Base-by-base conservation (phyloP, 2,329 filamentous ascomycete species). In the Phaeosphaeriaceae sp. region DNA sequence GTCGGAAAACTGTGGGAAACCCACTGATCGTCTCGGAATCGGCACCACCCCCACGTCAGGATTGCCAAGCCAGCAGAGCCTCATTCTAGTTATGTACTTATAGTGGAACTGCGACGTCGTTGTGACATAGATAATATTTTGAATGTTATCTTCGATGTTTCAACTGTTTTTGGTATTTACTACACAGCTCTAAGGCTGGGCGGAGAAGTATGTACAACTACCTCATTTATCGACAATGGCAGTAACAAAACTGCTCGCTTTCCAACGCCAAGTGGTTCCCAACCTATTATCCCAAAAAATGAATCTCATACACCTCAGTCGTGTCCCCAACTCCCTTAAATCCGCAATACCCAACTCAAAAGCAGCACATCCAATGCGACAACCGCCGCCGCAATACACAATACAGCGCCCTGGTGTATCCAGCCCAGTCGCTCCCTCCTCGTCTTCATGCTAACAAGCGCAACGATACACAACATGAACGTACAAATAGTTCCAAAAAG, bases 401-500 rank as follows among this genome's bases (percentile, higher is more conserved):
- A 48, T n/a, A 77, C 68, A 21, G 61, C 55, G 7, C 67, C 69
- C 48, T 72, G 69, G 51, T 76, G 74, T 17, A 76, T 27, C 71
- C 69, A 74, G 1, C 74, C 70, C 36, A 76, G 42, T 25, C 61
- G 62, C 44, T 75, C 72, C 24, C 55, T 59, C 31, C 74, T 62
- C 2, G 68, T 74, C 57, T 63, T 63, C 72, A 77, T 74, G 58
- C 68, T 76, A 27, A 69, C 56, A 1, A 76, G 56, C 2, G 71
- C 74, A 31, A 74, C 63, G 44, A 69, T 50, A 33, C 71, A 68
- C 10, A 76, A 54, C 44, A 76, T 83, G 42, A 93, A 73, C 62
- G 88, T 91, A 27, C 86, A 82, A 31, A 91, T 83, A 17, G 90
- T 87, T 10, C 90, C 91, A 42, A 91, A 81, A 1, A 91, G 83